Base-by-base conservation (phyloP, 805 yeast genomes). In the Kluyveromyces siamensis region DNA sequence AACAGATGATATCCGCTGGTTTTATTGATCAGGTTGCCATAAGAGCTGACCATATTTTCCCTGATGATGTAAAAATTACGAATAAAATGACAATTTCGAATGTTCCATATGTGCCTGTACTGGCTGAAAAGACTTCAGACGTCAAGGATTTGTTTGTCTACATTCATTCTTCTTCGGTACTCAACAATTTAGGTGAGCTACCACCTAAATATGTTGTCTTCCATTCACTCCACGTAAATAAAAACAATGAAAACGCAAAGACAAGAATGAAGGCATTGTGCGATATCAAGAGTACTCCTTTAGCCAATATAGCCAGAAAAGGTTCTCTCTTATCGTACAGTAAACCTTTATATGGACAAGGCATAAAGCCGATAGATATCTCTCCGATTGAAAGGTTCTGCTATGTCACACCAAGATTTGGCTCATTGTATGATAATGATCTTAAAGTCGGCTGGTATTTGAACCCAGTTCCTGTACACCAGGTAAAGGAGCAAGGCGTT, bases 1-100 rank as follows among this genome's bases (percentile, higher is more conserved):
- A 88, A 60, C 99, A 93, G 67, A 90, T 93, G 81, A 73, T 91
- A 3, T 79, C 96, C 6, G 83, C 97, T 0, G 99, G 98, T 0
- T 93, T 86, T 58, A 74, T 93, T 38, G 99, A 93, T 64, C 95
- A 87, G 61, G 76, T 91, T 19, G 95, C 95, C 1, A 77, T 87
- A 14, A 74, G 98, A 52, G 90, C 87, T 1, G 97, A 90, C 59
- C 51, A 49, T n/a, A 56, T 80, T 33, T 67, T 81, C 7, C 80
- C 86, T 17, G 71, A 81, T 1, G 95, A 85, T 17, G 72, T 80
- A 8, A 71, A 67, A 43, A 66, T 83, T 3, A 70, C 83, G 1
- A 84, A 83, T 52, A 81, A 75, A 46, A 71, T 83, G 5, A 72
- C 69, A 40, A 73, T 83, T 38, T 75, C 72, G 47, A 77, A 72